These are phyloP conservation scores for Phaffia tasmanica DNA, from an alignment of 768 basidiomycete genomes.

Conservation along the genomic window DNA sequence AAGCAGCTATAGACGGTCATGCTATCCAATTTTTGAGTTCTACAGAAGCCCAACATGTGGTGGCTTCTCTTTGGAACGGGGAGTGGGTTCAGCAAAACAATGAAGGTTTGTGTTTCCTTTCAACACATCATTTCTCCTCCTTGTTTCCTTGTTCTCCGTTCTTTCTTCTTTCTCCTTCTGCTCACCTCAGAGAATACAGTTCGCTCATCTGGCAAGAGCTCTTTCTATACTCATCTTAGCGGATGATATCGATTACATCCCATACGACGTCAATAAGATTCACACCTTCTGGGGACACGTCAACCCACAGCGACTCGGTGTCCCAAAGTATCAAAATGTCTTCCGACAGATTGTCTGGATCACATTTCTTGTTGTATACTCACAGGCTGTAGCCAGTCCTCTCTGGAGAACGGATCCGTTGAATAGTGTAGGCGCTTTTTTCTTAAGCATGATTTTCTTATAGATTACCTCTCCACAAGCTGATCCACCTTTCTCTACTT, in stretches of 20 bases:
- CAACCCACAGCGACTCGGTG: constrained; percentile 63
- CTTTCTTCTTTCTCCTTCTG: too few species aligned
- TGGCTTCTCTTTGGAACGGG: constrained; percentile 71
- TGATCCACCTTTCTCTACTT: not conserved
- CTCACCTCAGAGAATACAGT: not conserved
- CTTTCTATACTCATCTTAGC: constrained; percentile 13
- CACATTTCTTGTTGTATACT: constrained; percentile 66
- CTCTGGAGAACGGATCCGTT: constrained; percentile 11
- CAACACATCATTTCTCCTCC: too few species aligned
- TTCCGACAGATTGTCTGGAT: constrained; percentile 54
- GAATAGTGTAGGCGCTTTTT: constrained; percentile 3
- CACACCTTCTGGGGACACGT: constrained; percentile 57
- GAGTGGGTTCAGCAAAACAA: constrained; percentile 70
- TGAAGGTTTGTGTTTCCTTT: constrained; percentile 49
- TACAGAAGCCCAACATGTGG: constrained; percentile 59
- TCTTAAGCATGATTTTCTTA: constrained; percentile 48
- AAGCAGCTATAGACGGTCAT: constrained; percentile 83
- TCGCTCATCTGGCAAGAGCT: not conserved
- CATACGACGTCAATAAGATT: constrained; percentile 46
- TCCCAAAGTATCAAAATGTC: constrained; percentile 81
- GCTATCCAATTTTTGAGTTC: constrained; percentile 46
- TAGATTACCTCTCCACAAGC: constrained; percentile 52
- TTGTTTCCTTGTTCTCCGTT: too few species aligned
- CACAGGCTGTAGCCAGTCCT: constrained; percentile 47
- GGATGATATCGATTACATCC: constrained; percentile 41